These are phyloP conservation scores for Saccharomyces paradoxus DNA, from an alignment of 805 yeast species.

Conservation along the genomic window DNA sequence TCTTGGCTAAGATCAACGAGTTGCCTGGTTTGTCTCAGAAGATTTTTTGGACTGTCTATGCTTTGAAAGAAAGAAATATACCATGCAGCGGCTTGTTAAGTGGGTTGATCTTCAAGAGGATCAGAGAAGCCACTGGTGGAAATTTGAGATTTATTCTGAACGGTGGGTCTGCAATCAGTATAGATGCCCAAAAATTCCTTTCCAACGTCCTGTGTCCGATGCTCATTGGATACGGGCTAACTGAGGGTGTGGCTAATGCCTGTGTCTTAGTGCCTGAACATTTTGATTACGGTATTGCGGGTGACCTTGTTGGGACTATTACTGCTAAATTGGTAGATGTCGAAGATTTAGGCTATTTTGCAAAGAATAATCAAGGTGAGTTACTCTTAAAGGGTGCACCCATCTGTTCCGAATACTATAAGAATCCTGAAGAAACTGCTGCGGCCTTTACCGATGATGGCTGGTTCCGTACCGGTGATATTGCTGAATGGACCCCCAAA, in stretches of 20 bases:
- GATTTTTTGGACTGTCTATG: slow-evolving; percentile 82
- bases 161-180: slow-evolving; percentile 91
- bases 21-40: slow-evolving; percentile 63
- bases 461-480: slow-evolving; percentile 96
- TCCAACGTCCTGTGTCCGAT: slow-evolving; percentile 72
- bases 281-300: slow-evolving; percentile 66
- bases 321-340: slow-evolving; percentile 88
- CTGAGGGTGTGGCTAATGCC: slow-evolving; percentile 91
- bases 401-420: slow-evolving; percentile 70
- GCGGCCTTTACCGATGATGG: slow-evolving; percentile 73
- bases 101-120: slow-evolving; percentile 68
- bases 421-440: slow-evolving; percentile 73
- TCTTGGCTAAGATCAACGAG: slow-evolving; percentile 61
- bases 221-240: slow-evolving; percentile 91
- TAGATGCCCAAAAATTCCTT: slow-evolving; percentile 76
- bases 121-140: slow-evolving; percentile 95
- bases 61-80: slow-evolving; percentile 63
- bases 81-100: slow-evolving; percentile 68
- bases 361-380: slow-evolving; percentile 91
- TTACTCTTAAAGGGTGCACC: slow-evolving; percentile 68
- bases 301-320: slow-evolving; percentile 72
- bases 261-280: slow-evolving; percentile 56
- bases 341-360: slow-evolving; percentile 81
- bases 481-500: slow-evolving; percentile 80
- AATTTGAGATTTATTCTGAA: slow-evolving; percentile 60